A percentile compares a stretch with the other conserved stretches of the same genome.
phyloP scores from a whole-genome alignment of 2,329 filamentous ascomycete species.

The Colletotrichum noveboracense region DNA sequence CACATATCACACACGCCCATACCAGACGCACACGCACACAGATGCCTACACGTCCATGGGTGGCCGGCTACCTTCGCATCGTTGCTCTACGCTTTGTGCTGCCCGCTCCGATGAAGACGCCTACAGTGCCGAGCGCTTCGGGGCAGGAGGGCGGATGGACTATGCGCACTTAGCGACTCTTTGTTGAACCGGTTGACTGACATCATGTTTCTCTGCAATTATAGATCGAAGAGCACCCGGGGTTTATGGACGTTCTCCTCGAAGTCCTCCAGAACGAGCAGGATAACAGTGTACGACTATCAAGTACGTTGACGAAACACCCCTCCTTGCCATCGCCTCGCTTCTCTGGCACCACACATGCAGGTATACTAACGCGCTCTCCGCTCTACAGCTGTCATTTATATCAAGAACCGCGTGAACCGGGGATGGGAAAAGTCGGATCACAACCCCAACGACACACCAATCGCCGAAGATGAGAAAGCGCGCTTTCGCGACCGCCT shows the following conservation, averaged over 20 bases:
- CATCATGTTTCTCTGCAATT: slow-evolving; percentile 7
- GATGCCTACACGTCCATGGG: not conserved
- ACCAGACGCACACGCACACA: not conserved
- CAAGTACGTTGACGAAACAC: slow-evolving; percentile 66
- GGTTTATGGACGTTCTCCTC: slow-evolving; percentile 89
- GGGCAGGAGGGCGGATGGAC: not conserved
- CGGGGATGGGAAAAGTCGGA: slow-evolving; percentile 86
- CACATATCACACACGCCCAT: slow-evolving; percentile 4
- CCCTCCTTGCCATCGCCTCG: not conserved
- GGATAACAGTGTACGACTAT: slow-evolving; percentile 82
- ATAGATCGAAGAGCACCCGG: slow-evolving; percentile 87
- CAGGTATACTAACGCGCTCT: slow-evolving; percentile 9
- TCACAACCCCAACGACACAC: slow-evolving; percentile 72
- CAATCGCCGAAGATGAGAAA: slow-evolving; percentile 91
- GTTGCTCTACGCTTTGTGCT: not conserved
- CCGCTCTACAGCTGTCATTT: slow-evolving; percentile 77
- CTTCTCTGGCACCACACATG: not conserved
- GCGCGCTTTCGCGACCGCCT: slow-evolving; percentile 84
- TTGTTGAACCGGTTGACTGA: slow-evolving; percentile 19
- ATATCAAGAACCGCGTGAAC: slow-evolving; percentile 96
- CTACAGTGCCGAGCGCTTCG: not conserved
- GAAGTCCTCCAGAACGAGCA: slow-evolving; percentile 91
- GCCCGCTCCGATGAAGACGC: not conserved
- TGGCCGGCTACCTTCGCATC: not conserved
- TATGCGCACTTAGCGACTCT: not conserved